phyloP scores from a whole-genome alignment of 73 alveolate genomes.

The Paraurostyla sp. region DNA sequence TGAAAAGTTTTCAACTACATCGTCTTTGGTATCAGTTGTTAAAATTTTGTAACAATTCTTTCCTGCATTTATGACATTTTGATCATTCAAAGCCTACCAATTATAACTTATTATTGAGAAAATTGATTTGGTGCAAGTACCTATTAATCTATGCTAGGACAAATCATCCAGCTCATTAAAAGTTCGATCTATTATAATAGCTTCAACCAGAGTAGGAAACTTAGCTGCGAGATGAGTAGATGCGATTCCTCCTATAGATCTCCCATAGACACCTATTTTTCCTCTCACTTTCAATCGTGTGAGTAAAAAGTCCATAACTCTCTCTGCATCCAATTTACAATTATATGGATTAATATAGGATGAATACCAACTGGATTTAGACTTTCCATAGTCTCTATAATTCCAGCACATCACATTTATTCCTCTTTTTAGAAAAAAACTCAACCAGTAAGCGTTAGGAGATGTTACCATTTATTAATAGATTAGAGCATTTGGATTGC shows the following conservation, averaged over 20 bases:
- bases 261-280: constrained; percentile 87
- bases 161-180: constrained; percentile 75
- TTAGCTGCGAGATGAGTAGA: constrained; percentile 80
- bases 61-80: constrained; percentile 58
- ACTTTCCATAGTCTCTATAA: constrained; percentile 86
- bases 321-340: constrained; percentile 70
- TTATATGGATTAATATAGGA: constrained; percentile 60
- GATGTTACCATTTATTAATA: constrained; percentile 79
- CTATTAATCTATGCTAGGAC: constrained; percentile 3
- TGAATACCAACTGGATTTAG: constrained; percentile 63
- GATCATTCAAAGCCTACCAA: constrained; percentile 70
- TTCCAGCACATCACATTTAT: constrained; percentile 92
- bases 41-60: constrained; percentile 72
- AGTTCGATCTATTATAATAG: constrained; percentile 80
- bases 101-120: constrained; percentile 56
- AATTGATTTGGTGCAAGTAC: constrained; percentile 59
- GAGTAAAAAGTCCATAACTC: constrained; percentile 68
- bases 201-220: constrained; percentile 58
- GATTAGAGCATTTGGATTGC: constrained; percentile 93
- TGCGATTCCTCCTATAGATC: constrained; percentile 90
- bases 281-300: constrained; percentile 64
- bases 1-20: constrained; percentile 46
- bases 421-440: constrained; percentile 79
- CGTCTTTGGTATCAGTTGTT: constrained; percentile 79
- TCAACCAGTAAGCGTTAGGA: constrained; percentile 73